A percentile compares a stretch with the other conserved stretches of the same genome.
phyloP scores from a whole-genome alignment of 495 filamentous ascomycete genomes.

The Neurospora sp. region DNA sequence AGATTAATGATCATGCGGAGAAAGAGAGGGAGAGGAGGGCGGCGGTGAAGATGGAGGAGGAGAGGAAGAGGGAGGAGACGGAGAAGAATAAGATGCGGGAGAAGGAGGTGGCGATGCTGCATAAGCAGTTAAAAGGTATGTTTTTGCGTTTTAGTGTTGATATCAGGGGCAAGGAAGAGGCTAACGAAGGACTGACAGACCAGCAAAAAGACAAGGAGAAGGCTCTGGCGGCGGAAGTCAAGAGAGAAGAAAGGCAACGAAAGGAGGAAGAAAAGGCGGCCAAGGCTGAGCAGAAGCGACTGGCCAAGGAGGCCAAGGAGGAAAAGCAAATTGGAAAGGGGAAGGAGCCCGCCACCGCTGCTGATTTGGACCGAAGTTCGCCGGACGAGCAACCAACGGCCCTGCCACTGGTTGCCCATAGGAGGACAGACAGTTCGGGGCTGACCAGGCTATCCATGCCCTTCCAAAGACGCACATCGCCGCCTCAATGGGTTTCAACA shows the following conservation, averaged over 20 bases:
- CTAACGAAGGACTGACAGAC: conserved; percentile 13
- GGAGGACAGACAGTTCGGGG: neutral
- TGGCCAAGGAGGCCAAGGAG: conserved; percentile 34
- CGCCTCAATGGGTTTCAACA: conserved; percentile 11
- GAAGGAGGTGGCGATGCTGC: conserved; percentile 35
- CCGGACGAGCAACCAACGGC: neutral
- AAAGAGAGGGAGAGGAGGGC: conserved; percentile 50
- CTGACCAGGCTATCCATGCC: neutral
- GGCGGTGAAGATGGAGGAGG: conserved; percentile 38
- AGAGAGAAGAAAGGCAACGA: conserved; percentile 35
- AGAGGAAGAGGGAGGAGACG: conserved; percentile 35
- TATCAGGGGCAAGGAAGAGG: neutral
- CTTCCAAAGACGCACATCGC: conserved; percentile 7
- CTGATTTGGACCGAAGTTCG: neutral
- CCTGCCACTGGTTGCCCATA: neutral
- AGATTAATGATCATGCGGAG: conserved; percentile 71
- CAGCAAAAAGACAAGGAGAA: conserved; percentile 43
- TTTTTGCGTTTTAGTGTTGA: conserved; percentile 1
- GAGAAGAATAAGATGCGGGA: conserved; percentile 34
- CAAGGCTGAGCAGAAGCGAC: conserved; percentile 39
- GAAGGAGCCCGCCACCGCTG: neutral
- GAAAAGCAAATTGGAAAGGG: conserved; percentile 18
- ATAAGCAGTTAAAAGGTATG: conserved; percentile 33
- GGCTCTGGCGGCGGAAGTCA: conserved; percentile 40
- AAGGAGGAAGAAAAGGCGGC: conserved; percentile 43